Evolutionary conservation across 345 rosid species (phyloP), one percentile per base, ranked within the genome.

Genomic region (Xanthoceras sorbifolium): DNA sequence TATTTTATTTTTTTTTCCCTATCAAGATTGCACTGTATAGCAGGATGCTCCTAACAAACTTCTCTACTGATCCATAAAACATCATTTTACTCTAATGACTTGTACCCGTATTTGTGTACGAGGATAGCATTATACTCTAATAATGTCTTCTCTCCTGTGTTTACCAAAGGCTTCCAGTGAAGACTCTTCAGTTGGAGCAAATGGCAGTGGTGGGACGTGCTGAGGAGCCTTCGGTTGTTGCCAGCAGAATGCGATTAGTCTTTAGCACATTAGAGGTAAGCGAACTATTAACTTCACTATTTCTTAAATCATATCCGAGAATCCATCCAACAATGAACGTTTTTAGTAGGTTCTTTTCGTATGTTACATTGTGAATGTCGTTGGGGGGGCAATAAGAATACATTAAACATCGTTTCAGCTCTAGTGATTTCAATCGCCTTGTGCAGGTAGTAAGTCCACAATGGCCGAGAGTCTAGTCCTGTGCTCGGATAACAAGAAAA

Each of bases 401-500:
- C n/a, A n/a, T n/a, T n/a, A n/a, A n/a, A n/a, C n/a, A n/a, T n/a
- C n/a, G n/a, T n/a, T n/a, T n/a, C n/a, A n/a, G n/a, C n/a, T n/a
- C n/a, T n/a, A n/a, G 11, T 28, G 11, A 11, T 36, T 31, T 29
- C 55, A 23, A 48, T 54, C n/a, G 71, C 67, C 54, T 74, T 65
- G 69, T 80, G 88, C 93, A 94, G 97, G 93, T 88, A 20, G 98
- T 94, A 75, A 90, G 97, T 85, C 98, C 94, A 69, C 97, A 94
- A 42, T 93, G 98, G 97, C 98, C 97, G 69, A 87, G 78, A 75
- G 92, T 85, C 54, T 94, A 85, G 85, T 40, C 17, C 3, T 18
- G 44, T 28, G 40, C 81, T 65, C 40, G 76, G 72, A 55, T 36
- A 12, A 1, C 5, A 0, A 15, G 1, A 28, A 69, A 28, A 23